Percentiles rank a stretch among this genome's conserved stretches.
These are phyloP conservation scores for Annulohypoxylon bovei DNA, from an alignment of 495 filamentous ascomycete genomes.

Conservation along the genomic window DNA sequence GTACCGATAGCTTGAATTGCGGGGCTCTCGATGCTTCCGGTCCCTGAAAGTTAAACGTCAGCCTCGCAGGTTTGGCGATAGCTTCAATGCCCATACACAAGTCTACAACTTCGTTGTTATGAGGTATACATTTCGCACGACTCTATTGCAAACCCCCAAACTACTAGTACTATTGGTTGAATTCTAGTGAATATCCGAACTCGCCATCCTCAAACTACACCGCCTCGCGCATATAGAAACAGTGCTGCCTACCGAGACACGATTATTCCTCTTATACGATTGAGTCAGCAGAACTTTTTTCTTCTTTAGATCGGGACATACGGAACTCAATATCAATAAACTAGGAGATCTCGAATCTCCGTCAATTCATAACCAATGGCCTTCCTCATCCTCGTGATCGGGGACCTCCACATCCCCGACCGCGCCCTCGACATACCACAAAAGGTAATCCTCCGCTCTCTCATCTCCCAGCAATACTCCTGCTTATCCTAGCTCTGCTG, in stretches of 20 bases:
- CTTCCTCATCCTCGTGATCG: slow-evolving; percentile 81
- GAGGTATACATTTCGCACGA: neutral
- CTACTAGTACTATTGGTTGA: neutral
- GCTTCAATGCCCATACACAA: slow-evolving; percentile 7
- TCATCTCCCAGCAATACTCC: neutral
- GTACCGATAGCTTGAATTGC: slow-evolving; percentile 29
- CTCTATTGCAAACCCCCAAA: neutral
- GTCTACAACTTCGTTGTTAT: slow-evolving; percentile 9
- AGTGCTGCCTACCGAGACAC: slow-evolving; percentile 10
- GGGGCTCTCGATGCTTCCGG: slow-evolving; percentile 29
- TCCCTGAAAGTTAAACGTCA: slow-evolving; percentile 34
- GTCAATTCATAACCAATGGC: slow-evolving; percentile 49
- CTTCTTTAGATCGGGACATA: neutral
- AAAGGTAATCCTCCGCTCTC: slow-evolving; percentile 68
- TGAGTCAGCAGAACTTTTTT: neutral
- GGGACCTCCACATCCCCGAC: slow-evolving; percentile 98
- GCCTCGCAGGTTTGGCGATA: slow-evolving; percentile 31
- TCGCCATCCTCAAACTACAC: neutral
- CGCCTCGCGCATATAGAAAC: slow-evolving; percentile 12
- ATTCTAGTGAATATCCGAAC: neutral
- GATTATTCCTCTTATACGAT: neutral
- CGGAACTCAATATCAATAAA: neutral
- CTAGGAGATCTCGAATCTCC: slow-evolving; percentile 2
- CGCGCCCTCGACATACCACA: slow-evolving; percentile 87
- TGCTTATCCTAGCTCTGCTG: slow-evolving; percentile 14